phyloP scores from a whole-genome alignment of 345 rosid genomes.

The Populus pruinosa region DNA sequence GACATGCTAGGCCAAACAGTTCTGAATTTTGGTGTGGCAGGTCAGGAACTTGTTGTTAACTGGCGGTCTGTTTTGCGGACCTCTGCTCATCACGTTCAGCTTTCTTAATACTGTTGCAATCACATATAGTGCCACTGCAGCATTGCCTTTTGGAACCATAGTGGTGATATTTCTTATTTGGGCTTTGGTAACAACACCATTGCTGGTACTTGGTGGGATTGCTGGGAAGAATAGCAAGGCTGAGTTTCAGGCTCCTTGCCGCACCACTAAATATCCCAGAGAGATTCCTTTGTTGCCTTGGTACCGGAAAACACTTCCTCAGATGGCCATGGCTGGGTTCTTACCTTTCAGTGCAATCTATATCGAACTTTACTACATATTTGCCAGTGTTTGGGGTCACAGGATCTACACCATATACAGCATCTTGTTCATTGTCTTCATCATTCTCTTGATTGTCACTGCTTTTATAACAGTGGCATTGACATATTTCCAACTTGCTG shows the following conservation, averaged over 20 bases:
- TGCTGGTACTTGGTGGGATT: conserved; percentile 32
- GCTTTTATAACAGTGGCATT: conserved; percentile 88
- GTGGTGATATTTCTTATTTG: conserved; percentile 28
- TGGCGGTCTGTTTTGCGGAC: conserved; percentile 29
- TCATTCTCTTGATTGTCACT: conserved; percentile 76
- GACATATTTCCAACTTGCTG: conserved; percentile 93
- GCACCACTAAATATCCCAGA: conserved; percentile 32
- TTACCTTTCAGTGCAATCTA: conserved; percentile 78
- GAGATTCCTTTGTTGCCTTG: conserved; percentile 33
- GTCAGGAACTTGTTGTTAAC: conserved; percentile 29
- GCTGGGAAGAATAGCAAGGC: conserved; percentile 31
- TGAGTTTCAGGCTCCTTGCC: conserved; percentile 34
- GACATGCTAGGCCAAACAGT: background rate
- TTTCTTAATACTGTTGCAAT: conserved; percentile 35
- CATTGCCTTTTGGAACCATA: conserved; percentile 32
- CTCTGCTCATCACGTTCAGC: conserved; percentile 28
- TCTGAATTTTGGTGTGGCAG: conserved; percentile 7
- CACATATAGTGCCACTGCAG: conserved; percentile 30
- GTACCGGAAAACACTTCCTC: conserved; percentile 30
- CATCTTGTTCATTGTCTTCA: conserved; percentile 77
- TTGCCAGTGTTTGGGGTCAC: conserved; percentile 91
- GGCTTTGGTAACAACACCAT: conserved; percentile 29
- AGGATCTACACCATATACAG: conserved; percentile 82
- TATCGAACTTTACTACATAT: conserved; percentile 83
- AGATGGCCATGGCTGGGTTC: conserved; percentile 36